These are phyloP conservation scores for Chalara sp. DNA, from an alignment of 2,329 filamentous ascomycete genomes.

Conservation along the genomic window DNA sequence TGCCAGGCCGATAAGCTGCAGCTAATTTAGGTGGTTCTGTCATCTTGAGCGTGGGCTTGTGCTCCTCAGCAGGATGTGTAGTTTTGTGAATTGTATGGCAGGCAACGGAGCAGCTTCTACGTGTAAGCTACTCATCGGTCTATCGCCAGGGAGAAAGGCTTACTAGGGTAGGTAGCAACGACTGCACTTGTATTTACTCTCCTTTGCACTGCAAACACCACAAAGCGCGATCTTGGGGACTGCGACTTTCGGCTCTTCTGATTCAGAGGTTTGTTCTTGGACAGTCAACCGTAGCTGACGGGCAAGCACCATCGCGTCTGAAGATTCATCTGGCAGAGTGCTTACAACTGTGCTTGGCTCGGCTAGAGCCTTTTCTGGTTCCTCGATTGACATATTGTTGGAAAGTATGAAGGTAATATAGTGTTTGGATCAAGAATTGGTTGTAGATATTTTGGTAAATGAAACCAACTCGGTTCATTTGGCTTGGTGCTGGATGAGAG, in stretches of 20 bases:
- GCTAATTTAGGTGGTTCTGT: background rate
- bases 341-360: no score
- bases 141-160: constrained; percentile 20
- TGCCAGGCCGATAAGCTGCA: background rate
- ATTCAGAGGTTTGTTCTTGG: no score
- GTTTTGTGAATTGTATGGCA: constrained; percentile 47
- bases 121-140: constrained; percentile 3
- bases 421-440: no score
- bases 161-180: constrained; percentile 53
- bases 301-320: no score
- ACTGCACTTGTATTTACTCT: constrained; percentile 58
- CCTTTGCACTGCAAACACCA: constrained; percentile 43
- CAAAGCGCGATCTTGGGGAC: constrained; percentile 35
- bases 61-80: constrained; percentile 17
- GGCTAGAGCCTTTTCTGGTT: no score
- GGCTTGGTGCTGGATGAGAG: no score
- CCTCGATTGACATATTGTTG: no score
- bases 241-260: background rate
- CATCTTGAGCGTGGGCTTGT: background rate
- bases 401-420: no score
- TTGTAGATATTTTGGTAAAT: no score
- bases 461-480: no score
- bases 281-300: no score
- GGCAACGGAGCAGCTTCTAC: constrained; percentile 47
- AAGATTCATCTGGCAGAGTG: no score